Evolutionary conservation across 2,329 filamentous ascomycete species (phyloP).

Genomic region (Waltergamsia citrina): DNA sequence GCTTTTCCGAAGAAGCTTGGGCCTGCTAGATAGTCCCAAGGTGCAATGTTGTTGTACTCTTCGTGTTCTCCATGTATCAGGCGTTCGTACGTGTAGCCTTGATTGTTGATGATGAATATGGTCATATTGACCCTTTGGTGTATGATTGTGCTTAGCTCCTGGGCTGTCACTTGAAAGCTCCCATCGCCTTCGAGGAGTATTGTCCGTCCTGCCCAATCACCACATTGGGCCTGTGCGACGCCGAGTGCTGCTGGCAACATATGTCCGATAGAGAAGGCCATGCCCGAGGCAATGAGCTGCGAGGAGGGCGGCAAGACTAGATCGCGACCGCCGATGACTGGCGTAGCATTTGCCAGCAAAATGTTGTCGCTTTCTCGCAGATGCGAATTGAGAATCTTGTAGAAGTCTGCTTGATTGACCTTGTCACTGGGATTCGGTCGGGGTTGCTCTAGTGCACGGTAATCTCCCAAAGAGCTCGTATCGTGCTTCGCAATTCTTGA

Average conservation of each 20-base stretch:
- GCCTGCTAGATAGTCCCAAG: slow-evolving; percentile 40
- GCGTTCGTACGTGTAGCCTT: slow-evolving; percentile 50
- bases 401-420: too few relatives aligned
- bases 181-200: slow-evolving; percentile 54
- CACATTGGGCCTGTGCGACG: slow-evolving; percentile 41
- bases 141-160: slow-evolving; percentile 58
- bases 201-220: slow-evolving; percentile 21
- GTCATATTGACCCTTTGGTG: slow-evolving; percentile 35
- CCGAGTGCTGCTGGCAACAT: slow-evolving; percentile 49
- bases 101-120: slow-evolving; percentile 52
- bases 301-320: slow-evolving; percentile 38
- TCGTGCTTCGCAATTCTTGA: too few relatives aligned
- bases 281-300: slow-evolving; percentile 37
- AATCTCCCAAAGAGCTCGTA: too few relatives aligned
- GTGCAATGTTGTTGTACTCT: slow-evolving; percentile 44
- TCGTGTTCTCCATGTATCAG: slow-evolving; percentile 48
- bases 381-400: too few relatives aligned
- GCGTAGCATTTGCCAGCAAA: slow-evolving; percentile 46
- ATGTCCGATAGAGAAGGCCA: slow-evolving; percentile 52
- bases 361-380: too few relatives aligned
- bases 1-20: slow-evolving; percentile 38
- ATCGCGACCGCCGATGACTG: slow-evolving; percentile 41
- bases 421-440: too few relatives aligned
- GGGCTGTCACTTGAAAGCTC: slow-evolving; percentile 56
- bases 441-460: slow-evolving; percentile 25